Conservation (phyloP, 1,284 basidiomycete genomes). For the Cutaneotrichosporon sp. region DNA sequence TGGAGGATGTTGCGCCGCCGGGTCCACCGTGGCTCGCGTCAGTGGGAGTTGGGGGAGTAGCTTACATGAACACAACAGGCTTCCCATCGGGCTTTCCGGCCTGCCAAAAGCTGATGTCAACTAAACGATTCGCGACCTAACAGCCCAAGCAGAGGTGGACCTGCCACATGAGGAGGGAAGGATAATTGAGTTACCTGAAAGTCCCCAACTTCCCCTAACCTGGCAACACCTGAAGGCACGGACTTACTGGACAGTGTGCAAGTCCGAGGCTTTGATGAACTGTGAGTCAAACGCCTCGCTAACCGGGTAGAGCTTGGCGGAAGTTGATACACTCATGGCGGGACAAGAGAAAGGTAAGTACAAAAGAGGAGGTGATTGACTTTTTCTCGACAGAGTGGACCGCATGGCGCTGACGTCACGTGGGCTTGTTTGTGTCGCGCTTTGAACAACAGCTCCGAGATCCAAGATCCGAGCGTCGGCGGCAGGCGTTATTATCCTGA, state of each 20-base stretch:
- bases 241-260: slow-evolving; percentile 70
- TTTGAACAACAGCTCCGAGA: no score
- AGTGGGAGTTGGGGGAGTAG: neutral
- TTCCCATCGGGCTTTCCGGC: slow-evolving; percentile 70
- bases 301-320: neutral
- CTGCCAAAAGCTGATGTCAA: slow-evolving; percentile 64
- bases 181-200: no score
- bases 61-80: slow-evolving; percentile 68
- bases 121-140: no score
- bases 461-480: no score
- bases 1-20: slow-evolving; percentile 35
- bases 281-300: slow-evolving; percentile 57
- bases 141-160: no score
- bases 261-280: slow-evolving; percentile 64
- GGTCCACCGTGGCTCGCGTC: slow-evolving; percentile 29
- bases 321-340: neutral
- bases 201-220: no score
- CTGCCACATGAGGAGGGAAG: no score
- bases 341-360: neutral
- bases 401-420: no score
- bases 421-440: neutral
- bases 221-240: slow-evolving; percentile 32
- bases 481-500: no score
- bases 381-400: neutral
- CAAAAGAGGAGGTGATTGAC: neutral